A percentile compares a stretch with the other conserved stretches of the same genome.
Conservation (phyloP, 2,329 filamentous ascomycete species). For the Arthroderma sp. region DNA sequence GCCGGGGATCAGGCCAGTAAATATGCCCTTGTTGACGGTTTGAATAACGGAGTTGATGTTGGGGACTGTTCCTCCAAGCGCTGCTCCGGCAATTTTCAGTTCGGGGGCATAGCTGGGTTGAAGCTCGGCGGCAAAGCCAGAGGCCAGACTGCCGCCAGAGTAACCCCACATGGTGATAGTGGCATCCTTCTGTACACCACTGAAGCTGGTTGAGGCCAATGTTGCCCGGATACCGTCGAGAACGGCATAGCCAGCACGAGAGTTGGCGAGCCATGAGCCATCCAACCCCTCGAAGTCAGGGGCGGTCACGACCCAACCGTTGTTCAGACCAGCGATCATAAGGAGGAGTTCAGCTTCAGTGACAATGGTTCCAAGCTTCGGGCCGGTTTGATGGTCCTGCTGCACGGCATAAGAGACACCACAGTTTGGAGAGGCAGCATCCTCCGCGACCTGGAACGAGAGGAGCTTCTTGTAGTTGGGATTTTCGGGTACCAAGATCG, state of each 20-base stretch:
- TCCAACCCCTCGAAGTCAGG: conserved; percentile 38
- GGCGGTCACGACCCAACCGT: conserved; percentile 38
- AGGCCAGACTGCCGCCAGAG: conserved; percentile 43
- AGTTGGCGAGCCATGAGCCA: conserved; percentile 34
- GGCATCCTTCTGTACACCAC: conserved; percentile 24
- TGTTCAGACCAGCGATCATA: conserved; percentile 29
- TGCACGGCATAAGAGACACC: conserved; percentile 22
- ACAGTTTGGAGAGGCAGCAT: conserved; percentile 20
- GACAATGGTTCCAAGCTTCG: conserved; percentile 23
- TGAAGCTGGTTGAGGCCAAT: conserved; percentile 19
- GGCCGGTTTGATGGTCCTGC: conserved; percentile 30
- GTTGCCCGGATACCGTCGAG: conserved; percentile 36
- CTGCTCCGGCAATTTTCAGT: conserved; percentile 38
- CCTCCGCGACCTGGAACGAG: conserved; percentile 33
- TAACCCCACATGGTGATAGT: conserved; percentile 43
- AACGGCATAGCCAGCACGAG: conserved; percentile 34
- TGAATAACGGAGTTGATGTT: conserved; percentile 31
- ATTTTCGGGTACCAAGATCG: conserved; percentile 29
- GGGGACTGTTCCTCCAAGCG: conserved; percentile 39
- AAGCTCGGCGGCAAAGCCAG: conserved; percentile 40
- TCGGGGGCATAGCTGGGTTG: conserved; percentile 42
- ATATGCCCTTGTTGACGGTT: conserved; percentile 23
- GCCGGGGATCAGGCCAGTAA: conserved; percentile 28
- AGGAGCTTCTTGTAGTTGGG: conserved; percentile 25
- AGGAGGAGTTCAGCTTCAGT: conserved; percentile 27